Base-by-base conservation (phyloP, 2,329 filamentous ascomycete genomes). In the Cladorrhinum sp. region DNA sequence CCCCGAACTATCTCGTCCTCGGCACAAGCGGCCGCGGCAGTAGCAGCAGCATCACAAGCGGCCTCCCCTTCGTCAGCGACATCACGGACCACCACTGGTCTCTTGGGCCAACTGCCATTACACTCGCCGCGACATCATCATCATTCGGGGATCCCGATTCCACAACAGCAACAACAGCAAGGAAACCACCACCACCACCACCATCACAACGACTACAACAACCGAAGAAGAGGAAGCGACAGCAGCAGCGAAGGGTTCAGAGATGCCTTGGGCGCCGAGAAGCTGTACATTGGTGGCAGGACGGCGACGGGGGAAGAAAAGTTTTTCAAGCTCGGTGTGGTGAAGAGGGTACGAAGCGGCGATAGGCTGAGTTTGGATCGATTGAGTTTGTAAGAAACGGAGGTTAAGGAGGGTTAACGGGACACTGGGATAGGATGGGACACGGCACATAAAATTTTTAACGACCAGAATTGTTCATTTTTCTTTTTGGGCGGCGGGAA, bases 201-300 rank as follows among this genome's bases (percentile, higher is more conserved):
- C n/a, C n/a, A n/a, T n/a, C n/a, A n/a, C n/a, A n/a, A n/a, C n/a
- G n/a, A n/a, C n/a, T n/a, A n/a, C n/a, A n/a, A n/a, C 7, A 73
- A 71, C n/a, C 76, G 79, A 13, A 79, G 88, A 59, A 80, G 90
- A 59, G 90, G 89, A 24, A 91, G 88, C 66, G 89, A 92, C 67
- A 91, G 87, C 73, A 89, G 85, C 64, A 87, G 82, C 57, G 90
- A 92, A 69, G 90, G 89, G 1, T 92, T 92, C 72, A 79, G 88
- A 56, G 89, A 92, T 63, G 87, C 86, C 36, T 74, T 86, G 53
- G 88, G 87, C 1, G 83, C 84, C 1, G 90, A 93, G 65, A 92
- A 90, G 75, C 91, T 89, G 88, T 93, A 92, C 69, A 90, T 93
- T 58, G 90, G 90, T 22, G 90, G 90, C 6, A 78, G 88, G 70